Evolutionary conservation across 441 rosid species (phyloP).

Genomic region (Gossypium davidsonii): DNA sequence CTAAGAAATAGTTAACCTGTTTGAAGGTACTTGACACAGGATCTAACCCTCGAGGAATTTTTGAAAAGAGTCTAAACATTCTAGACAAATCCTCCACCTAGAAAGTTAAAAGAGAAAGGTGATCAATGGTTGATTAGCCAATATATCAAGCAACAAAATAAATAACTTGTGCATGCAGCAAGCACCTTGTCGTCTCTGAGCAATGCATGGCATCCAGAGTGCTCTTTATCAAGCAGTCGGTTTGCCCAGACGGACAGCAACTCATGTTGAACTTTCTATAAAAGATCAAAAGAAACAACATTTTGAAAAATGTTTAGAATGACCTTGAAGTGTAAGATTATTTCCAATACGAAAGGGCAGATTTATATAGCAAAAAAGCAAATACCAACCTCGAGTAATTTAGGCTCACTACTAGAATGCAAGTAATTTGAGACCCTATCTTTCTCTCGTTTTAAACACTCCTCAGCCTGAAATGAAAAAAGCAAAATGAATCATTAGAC

Average conservation of each 20-base stretch:
- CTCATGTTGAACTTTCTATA: constrained; percentile 37
- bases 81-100: constrained; percentile 47
- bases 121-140: not conserved
- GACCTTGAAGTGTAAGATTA: not conserved
- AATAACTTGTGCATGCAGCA: not conserved
- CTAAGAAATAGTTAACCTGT: constrained; percentile 24
- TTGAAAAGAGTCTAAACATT: constrained; percentile 37
- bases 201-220: constrained; percentile 46
- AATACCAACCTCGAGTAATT: constrained; percentile 37
- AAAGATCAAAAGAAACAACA: not conserved
- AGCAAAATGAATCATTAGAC: constrained; percentile 9
- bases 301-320: not conserved
- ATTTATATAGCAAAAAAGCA: constrained; percentile 4
- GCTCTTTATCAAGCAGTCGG: constrained; percentile 41
- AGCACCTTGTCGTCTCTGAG: constrained; percentile 46
- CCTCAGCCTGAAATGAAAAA: constrained; percentile 30
- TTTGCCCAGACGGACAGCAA: constrained; percentile 32
- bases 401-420: constrained; percentile 41
- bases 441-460: constrained; percentile 40
- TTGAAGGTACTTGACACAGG: constrained; percentile 37
- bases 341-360: not conserved
- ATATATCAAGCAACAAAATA: constrained; percentile 8
- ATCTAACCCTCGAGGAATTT: constrained; percentile 35
- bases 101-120: not conserved
- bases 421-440: constrained; percentile 41